Percentiles rank a stretch among this genome's conserved stretches.
These are phyloP conservation scores for Trypethelium eluteriae DNA, from an alignment of 495 filamentous ascomycete genomes.

Conservation along the genomic window DNA sequence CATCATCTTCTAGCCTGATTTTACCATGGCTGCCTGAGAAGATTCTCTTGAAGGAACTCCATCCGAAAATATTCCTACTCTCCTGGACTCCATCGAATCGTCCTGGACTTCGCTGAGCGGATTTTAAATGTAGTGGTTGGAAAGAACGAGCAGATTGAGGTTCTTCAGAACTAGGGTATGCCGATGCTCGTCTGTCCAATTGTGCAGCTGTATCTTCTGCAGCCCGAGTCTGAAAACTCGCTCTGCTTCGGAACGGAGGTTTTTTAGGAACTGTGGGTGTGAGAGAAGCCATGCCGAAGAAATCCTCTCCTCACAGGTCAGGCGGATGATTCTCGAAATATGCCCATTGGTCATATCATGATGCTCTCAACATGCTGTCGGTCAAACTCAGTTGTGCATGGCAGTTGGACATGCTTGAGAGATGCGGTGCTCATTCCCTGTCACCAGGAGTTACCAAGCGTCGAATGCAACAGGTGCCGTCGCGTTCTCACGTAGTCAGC, in stretches of 20 bases:
- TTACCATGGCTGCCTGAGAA: neutral
- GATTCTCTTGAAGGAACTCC: neutral
- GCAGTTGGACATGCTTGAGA: too few relatives aligned
- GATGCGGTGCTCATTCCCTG: neutral
- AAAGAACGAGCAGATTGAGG: neutral
- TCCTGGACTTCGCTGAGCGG: constrained; percentile 14
- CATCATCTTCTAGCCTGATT: constrained; percentile 10
- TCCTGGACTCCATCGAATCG: constrained; percentile 11
- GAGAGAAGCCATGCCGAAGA: neutral
- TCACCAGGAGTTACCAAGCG: neutral
- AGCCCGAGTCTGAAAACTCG: constrained; percentile 48
- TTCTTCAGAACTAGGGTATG: neutral
- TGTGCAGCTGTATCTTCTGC: constrained; percentile 50
- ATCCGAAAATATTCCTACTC: neutral
- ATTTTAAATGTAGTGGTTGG: constrained; percentile 23
- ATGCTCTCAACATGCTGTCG: too few relatives aligned
- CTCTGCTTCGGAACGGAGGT: constrained; percentile 37
- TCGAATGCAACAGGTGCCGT: neutral
- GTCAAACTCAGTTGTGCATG: neutral
- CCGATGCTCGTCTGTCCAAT: constrained; percentile 37
- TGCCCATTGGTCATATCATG: neutral
- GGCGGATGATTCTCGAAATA: neutral
- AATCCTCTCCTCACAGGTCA: neutral
- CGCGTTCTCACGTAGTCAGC: neutral
- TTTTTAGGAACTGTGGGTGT: constrained; percentile 14